These are phyloP conservation scores for Neurospora sp. DNA, from an alignment of 495 filamentous ascomycete species.

Conservation along the genomic window DNA sequence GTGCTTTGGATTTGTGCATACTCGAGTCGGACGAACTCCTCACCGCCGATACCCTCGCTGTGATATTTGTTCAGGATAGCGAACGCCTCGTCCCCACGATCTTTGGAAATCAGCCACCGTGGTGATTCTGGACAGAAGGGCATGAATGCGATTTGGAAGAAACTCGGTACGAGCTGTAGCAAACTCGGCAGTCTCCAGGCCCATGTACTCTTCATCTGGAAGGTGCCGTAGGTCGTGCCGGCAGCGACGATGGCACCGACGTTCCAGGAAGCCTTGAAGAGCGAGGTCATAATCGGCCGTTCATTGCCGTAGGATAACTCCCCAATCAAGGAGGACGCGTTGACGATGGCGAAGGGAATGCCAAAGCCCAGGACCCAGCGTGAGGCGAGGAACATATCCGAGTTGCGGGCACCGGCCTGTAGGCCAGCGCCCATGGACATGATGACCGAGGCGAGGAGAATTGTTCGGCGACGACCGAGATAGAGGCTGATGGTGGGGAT, in stretches of 20 bases:
- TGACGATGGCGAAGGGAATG: conserved; percentile 50
- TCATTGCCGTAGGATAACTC: conserved; percentile 53
- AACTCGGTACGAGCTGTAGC: conserved; percentile 37
- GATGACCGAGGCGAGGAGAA: conserved; percentile 41
- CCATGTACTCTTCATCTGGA: conserved; percentile 43
- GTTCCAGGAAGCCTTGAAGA: conserved; percentile 53
- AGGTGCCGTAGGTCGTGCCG: conserved; percentile 45
- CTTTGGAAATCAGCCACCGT: conserved; percentile 38
- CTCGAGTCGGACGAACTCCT: conserved; percentile 43
- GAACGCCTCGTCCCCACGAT: conserved; percentile 41
- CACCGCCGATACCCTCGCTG: conserved; percentile 40
- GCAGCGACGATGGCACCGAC: conserved; percentile 48
- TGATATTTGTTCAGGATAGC: conserved; percentile 48
- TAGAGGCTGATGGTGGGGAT: conserved; percentile 41
- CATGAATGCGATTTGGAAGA: conserved; percentile 43
- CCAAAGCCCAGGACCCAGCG: conserved; percentile 53
- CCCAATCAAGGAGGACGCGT: conserved; percentile 47
- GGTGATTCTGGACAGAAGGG: conserved; percentile 42
- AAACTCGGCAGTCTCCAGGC: conserved; percentile 51
- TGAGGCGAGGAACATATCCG: conserved; percentile 49
- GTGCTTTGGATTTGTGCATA: conserved; percentile 46
- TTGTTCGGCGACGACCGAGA: conserved; percentile 44
- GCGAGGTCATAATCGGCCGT: conserved; percentile 45
- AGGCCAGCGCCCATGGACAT: conserved; percentile 21
- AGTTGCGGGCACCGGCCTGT: conserved; percentile 18